Percentiles rank a stretch among this genome's conserved stretches.
Evolutionary conservation across 805 yeast genomes (phyloP).

Genomic region (Zygosaccharomyces pseudorouxii): DNA sequence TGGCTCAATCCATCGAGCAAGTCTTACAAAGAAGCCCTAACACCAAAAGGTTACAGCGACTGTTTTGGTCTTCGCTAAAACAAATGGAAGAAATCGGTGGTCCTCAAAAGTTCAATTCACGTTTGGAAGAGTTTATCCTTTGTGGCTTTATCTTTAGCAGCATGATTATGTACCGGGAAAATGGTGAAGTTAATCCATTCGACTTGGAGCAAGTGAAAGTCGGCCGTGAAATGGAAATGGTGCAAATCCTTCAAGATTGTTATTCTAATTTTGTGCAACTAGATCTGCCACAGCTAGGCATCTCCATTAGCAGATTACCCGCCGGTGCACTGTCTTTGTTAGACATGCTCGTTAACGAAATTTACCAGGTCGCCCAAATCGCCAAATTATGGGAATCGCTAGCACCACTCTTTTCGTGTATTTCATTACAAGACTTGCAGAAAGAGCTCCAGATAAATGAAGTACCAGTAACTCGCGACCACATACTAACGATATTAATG

Average conservation of each 20-base stretch:
- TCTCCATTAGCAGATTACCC: slow-evolving; percentile 5
- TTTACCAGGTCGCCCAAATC: slow-evolving; percentile 19
- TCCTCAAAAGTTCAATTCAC: slow-evolving; percentile 7
- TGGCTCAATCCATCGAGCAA: slow-evolving; percentile 16
- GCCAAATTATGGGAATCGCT: slow-evolving; percentile 26
- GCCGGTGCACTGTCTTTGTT: slow-evolving; percentile 8
- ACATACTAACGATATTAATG: slow-evolving; percentile 29
- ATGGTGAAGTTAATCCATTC: slow-evolving; percentile 26
- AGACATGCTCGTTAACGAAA: slow-evolving; percentile 12
- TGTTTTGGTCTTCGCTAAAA: slow-evolving; percentile 19
- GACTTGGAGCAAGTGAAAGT: slow-evolving; percentile 30
- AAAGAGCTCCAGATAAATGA: slow-evolving; percentile 13
- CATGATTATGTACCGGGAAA: slow-evolving; percentile 18
- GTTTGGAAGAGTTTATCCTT: slow-evolving; percentile 22
- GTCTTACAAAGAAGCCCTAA: slow-evolving; percentile 6
- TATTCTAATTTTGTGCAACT: slow-evolving; percentile 17
- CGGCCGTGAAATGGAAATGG: slow-evolving; percentile 12
- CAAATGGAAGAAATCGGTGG: slow-evolving; percentile 24
- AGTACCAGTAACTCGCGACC: slow-evolving; percentile 17
- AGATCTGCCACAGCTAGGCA: slow-evolving; percentile 14
- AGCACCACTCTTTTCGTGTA: slow-evolving; percentile 29
- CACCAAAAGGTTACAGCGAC: slow-evolving; percentile 12
- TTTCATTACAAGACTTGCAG: slow-evolving; percentile 26
- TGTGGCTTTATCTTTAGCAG: slow-evolving; percentile 25
- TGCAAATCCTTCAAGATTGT: slow-evolving; percentile 12